Conservation (phyloP, 306 rosid species). For the Luffa aegyptiaca region DNA sequence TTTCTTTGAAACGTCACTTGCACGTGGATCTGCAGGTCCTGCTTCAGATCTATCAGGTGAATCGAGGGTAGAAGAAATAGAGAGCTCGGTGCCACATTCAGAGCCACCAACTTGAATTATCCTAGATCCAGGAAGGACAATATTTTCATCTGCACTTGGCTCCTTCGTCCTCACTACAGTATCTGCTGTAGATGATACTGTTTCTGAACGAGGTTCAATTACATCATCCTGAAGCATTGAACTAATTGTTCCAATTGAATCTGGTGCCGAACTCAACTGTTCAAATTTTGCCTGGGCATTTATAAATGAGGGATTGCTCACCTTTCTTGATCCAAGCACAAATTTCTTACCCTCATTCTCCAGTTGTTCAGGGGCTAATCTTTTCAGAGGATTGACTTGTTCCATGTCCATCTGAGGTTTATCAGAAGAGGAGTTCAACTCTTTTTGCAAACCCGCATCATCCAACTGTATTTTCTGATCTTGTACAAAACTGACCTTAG, state of each 20-base stretch:
- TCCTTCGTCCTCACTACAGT: slow-evolving; percentile 39
- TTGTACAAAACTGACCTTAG: slow-evolving; percentile 22
- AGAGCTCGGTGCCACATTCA: slow-evolving; percentile 75
- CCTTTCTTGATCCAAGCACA: slow-evolving; percentile 25
- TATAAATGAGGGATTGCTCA: slow-evolving; percentile 56
- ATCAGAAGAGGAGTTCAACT: slow-evolving; percentile 26
- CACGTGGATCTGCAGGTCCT: slow-evolving; percentile 34
- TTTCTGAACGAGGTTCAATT: slow-evolving; percentile 36
- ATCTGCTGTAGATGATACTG: slow-evolving; percentile 21
- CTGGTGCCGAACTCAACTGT: slow-evolving; percentile 38
- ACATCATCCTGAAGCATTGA: slow-evolving; percentile 36
- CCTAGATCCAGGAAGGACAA: slow-evolving; percentile 30
- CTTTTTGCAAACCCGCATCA: slow-evolving; percentile 22
- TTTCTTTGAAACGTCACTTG: slow-evolving; percentile 35
- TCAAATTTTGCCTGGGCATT: slow-evolving; percentile 70
- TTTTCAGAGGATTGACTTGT: slow-evolving; percentile 39
- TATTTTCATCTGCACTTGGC: slow-evolving; percentile 26
- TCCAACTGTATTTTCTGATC: slow-evolving; percentile 21
- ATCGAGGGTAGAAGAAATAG: slow-evolving; percentile 80
- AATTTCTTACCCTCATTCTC: slow-evolving; percentile 64
- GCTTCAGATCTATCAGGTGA: slow-evolving; percentile 67
- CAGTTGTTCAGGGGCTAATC: slow-evolving; percentile 47
- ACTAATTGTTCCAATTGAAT: slow-evolving; percentile 29
- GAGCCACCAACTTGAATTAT: slow-evolving; percentile 44
- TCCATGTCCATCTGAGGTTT: slow-evolving; percentile 39